Conservation (phyloP, 257 asterid species). For the Nicotiana undulata region DNA sequence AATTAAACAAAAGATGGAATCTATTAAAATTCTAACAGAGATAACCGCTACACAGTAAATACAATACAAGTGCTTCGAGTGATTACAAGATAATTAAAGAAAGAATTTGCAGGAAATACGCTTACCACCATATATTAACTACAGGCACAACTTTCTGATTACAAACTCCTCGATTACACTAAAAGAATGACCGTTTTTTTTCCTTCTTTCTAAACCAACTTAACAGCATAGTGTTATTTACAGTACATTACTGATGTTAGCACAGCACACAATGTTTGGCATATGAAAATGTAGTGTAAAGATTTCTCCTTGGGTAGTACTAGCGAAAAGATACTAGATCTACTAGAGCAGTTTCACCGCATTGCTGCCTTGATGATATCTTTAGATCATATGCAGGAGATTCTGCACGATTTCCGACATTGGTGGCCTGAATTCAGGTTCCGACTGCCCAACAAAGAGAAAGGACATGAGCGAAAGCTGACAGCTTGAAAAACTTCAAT, state of each 20-base stretch:
- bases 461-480: neutral
- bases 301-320: neutral
- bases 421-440: conserved; percentile 93
- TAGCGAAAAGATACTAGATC: neutral
- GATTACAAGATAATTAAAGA: neutral
- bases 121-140: neutral
- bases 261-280: neutral
- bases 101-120: neutral
- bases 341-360: neutral
- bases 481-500: neutral
- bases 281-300: neutral
- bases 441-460: conserved; percentile 37
- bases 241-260: neutral
- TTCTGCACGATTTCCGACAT: conserved; percentile 89
- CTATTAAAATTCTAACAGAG: neutral
- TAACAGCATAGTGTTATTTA: neutral
- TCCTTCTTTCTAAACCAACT: neutral
- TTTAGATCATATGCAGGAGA: conserved; percentile 46
- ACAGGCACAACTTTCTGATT: neutral
- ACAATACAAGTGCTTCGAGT: neutral
- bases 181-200: neutral
- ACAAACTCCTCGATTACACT: neutral
- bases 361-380: conserved; percentile 15
- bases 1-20: neutral
- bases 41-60: neutral